phyloP scores from a whole-genome alignment of 441 rosid species.

The Manihot esculenta region DNA sequence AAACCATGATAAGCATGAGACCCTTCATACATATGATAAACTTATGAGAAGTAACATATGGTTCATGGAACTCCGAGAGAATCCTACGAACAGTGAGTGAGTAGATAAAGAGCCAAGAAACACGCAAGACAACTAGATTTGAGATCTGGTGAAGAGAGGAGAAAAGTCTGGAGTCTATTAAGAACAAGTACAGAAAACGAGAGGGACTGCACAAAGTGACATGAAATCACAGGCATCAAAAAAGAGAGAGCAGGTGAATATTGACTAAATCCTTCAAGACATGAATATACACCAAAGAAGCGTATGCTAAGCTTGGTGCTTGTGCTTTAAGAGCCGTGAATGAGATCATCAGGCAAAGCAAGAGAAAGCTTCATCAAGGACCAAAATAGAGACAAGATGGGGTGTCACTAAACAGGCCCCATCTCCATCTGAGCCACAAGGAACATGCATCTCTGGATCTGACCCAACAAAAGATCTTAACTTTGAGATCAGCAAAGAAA shows the following conservation, averaged over 20 bases:
- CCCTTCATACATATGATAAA: slow-evolving; percentile 15
- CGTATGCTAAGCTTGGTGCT: background rate
- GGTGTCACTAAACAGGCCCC: background rate
- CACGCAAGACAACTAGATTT: background rate
- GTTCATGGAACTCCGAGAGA: background rate
- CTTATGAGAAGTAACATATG: background rate
- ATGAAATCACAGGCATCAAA: slow-evolving; percentile 8
- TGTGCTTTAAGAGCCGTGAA: no score
- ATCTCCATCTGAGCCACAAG: background rate
- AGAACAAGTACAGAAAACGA: background rate
- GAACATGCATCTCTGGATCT: slow-evolving; percentile 46
- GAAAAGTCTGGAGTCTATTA: background rate
- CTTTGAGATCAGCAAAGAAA: slow-evolving; percentile 20
- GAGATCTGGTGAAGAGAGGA: background rate
- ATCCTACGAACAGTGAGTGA: background rate
- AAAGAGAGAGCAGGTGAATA: background rate
- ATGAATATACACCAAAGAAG: slow-evolving; percentile 1
- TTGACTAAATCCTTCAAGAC: slow-evolving; percentile 8
- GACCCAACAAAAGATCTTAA: slow-evolving; percentile 33
- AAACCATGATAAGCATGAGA: slow-evolving; percentile 8
- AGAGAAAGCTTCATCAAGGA: background rate
- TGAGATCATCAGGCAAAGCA: background rate
- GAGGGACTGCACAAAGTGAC: background rate
- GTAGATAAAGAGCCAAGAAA: slow-evolving; percentile 4
- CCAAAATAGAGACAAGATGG: slow-evolving; percentile 12